Evolutionary conservation across 2,329 filamentous ascomycete genomes (phyloP), one percentile per base, ranked within the genome.

Genomic region (Fusarium algeriense): DNA sequence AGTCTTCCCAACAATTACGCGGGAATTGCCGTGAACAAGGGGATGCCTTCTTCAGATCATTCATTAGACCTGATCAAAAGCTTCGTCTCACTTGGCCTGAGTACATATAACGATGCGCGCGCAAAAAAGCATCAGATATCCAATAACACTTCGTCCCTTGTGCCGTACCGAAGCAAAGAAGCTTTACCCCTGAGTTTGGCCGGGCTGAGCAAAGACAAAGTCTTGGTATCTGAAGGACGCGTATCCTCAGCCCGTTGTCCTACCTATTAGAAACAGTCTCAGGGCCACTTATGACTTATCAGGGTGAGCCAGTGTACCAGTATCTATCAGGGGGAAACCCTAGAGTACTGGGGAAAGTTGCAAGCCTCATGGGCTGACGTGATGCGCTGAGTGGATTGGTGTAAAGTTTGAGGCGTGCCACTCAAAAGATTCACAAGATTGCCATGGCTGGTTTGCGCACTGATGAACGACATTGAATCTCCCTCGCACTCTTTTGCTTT

Each of bases 321-420:
- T 60, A 52, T 54, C 50, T 56, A 37, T 44, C 61, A 60, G 55
- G 57, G 58, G 52, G 53, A 41, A 38, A 23, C 43, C 40, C 28
- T 38, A 60, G 30, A 40, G 34, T 40, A 43, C 48, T 15, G 23
- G 28, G 28, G 49, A 66, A 66, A 44, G 55, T 35, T 45, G 63
- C 50, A 69, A 69, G 60, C 64, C 46, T 53, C 41, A 43, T 26
- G 54, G 26, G 69, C 69, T 71, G 69, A 72, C 69, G 64, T 71
- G 69, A 71, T 71, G 60, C 44, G 56, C n/a, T 65, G 52, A 11
- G 44, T 49, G 30, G 17, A 30, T 52, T 61, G 44, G 23, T 65
- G 44, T 15, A 37, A 53, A 48, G 23, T 44, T 55, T 55, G 64
- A 72, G 53, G 64, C 60, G 69, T 72, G 40, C 69, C 56, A 66